Conservation (phyloP, 805 yeast genomes). For the Sungouiozyma intestinalis region DNA sequence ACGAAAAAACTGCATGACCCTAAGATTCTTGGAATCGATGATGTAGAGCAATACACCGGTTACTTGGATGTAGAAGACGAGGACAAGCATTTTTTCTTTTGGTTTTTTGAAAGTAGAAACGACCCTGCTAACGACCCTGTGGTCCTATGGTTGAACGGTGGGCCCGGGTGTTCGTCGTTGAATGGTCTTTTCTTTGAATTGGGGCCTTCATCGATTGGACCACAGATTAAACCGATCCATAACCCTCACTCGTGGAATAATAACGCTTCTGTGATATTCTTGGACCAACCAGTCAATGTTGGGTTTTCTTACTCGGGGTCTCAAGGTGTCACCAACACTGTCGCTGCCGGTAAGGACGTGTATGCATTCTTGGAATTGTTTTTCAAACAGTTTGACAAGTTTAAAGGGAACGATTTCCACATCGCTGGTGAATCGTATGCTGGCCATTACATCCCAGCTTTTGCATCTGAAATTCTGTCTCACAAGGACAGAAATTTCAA, state of each 20-base stretch:
- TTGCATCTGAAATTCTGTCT: conserved; percentile 68
- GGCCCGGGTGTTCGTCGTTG: conserved; percentile 98
- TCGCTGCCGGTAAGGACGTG: conserved; percentile 47
- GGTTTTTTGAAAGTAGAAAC: conserved; percentile 84
- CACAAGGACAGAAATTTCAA: conserved; percentile 54
- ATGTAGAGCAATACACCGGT: conserved; percentile 74
- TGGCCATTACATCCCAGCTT: conserved; percentile 90
- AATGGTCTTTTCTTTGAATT: conserved; percentile 94
- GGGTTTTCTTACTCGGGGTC: conserved; percentile 69
- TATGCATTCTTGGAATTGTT: conserved; percentile 52
- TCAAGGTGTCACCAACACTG: conserved; percentile 55
- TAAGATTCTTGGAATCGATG: conserved; percentile 61
- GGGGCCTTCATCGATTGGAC: conserved; percentile 72
- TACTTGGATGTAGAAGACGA: conserved; percentile 73
- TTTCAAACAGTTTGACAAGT: conserved; percentile 67
- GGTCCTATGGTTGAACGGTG: conserved; percentile 91
- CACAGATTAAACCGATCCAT: conserved; percentile 35
- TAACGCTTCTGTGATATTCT: conserved; percentile 65
- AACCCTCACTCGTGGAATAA: conserved; percentile 82
- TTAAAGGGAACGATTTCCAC: conserved; percentile 57
- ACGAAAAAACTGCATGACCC: conserved; percentile 48
- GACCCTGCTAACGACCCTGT: conserved; percentile 82
- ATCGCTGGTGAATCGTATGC: conserved; percentile 97
- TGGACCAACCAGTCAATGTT: conserved; percentile 93
- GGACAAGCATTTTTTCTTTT: conserved; percentile 77